Conservation (phyloP, 306 rosid genomes). For the Cyclanthera cordifolia region DNA sequence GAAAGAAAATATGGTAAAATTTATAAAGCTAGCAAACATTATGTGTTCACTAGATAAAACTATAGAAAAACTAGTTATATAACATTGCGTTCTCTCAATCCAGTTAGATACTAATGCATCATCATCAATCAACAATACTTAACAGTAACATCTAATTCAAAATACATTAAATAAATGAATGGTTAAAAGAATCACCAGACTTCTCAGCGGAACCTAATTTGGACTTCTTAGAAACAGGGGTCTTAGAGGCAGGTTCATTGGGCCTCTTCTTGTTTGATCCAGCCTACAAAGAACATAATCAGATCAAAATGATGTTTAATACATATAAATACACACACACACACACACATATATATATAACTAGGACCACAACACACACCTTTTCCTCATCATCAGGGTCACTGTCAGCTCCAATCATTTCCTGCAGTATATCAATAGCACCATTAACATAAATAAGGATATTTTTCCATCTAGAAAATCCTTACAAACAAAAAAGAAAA, state of each 20-base stretch:
- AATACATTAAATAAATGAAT: background rate
- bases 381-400: conserved; percentile 20
- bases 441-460: background rate
- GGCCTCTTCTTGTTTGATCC: conserved; percentile 50
- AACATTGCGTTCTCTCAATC: too few species aligned
- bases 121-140: background rate
- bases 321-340: too few species aligned
- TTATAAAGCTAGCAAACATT: background rate
- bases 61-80: too few species aligned
- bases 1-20: background rate
- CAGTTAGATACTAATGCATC: background rate
- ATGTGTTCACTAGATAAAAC: background rate
- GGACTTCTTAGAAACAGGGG: conserved; percentile 50
- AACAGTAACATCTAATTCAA: background rate
- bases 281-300: conserved; percentile 12
- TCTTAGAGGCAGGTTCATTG: conserved; percentile 46
- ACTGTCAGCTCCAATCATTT: conserved; percentile 22
- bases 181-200: conserved; percentile 35
- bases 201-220: conserved; percentile 58
- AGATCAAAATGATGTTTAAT: background rate
- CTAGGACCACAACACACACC: too few species aligned
- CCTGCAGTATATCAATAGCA: conserved; percentile 21
- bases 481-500: background rate
- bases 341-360: too few species aligned
- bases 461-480: background rate